Percentiles rank a stretch among this genome's conserved stretches.
phyloP scores from a whole-genome alignment of 148 eudicot genomes.

The Polygonum maritimum region DNA sequence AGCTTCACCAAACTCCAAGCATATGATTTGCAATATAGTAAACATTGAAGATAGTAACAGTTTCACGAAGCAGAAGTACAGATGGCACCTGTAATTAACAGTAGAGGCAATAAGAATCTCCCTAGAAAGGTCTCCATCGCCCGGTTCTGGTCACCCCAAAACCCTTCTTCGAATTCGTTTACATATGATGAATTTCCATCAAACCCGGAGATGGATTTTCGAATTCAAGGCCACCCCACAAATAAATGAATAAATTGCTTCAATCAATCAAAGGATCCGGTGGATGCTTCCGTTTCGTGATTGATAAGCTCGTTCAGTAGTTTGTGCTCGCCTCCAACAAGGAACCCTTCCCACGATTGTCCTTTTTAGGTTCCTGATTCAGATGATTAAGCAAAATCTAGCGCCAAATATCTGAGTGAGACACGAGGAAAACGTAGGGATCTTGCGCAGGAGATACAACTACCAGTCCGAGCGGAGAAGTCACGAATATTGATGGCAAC shows the following conservation, averaged over 20 bases:
- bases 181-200: not conserved
- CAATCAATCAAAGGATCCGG: not conserved
- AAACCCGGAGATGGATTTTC: not conserved
- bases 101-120: conserved; percentile 14
- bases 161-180: not conserved
- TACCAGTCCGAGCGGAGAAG: conserved; percentile 4
- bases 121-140: conserved; percentile 14
- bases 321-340: conserved; percentile 1
- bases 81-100: conserved; percentile 11
- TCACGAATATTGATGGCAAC: not conserved
- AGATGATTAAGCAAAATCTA: not conserved
- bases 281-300: not conserved
- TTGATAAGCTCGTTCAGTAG: not conserved
- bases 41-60: not conserved
- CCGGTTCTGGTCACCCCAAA: not conserved
- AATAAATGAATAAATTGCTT: not conserved
- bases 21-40: not conserved
- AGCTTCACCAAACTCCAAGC: not conserved
- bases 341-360: not conserved
- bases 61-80: not conserved
- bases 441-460: not conserved
- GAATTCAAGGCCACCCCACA: not conserved
- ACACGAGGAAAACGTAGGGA: not conserved
- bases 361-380: not conserved
- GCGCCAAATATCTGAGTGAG: conserved; percentile 1